Evolutionary conservation across 2,329 filamentous ascomycete genomes (phyloP), one percentile per base, ranked within the genome.

Genomic region (Alternaria gaisen): DNA sequence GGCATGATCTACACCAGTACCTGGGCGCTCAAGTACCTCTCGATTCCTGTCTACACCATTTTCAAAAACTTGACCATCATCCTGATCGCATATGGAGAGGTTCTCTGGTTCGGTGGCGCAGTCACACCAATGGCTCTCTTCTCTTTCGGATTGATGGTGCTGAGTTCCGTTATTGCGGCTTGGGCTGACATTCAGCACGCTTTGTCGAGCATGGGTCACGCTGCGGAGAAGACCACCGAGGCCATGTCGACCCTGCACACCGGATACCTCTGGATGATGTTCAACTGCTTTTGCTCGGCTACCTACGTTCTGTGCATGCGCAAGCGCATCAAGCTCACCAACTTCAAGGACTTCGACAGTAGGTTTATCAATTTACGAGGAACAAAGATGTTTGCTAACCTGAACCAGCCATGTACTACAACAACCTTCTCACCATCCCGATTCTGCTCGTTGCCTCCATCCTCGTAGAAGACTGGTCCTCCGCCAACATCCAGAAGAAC

Each of bases 1-100:
- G 94, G 93, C 78, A 99, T 98, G 95, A 98, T 99, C 81, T 99
- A 98, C 83, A 98, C 95, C 56, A 90, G 93, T 74, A 95, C 92
- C 74, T 97, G 97, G 84, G 93, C 95, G 20, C 88, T 99, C 46
- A 93, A 97, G 81, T 98, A 90, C 81, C 91, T 99, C 63, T 97
- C 94, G 32, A 97, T 99, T 57, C 95, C 95, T 24, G 95, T 99
- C 26, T 99, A 99, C 83, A 99, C 95, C 57, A 99, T 99, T 79
- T 99, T 99, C 87, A 99, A 99, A 87, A 99, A 99, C 83, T 82
- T 99, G 84, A 98, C 95, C 63, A 99, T 97, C 80, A 98, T 99
- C 74, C 89, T 98, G 67, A 99, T 98, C 75, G 95, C 95, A 57
- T 99, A 99, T 71, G 95, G 95, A 70, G 95, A 99, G 82, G 94